Base-by-base conservation (phyloP, 164 flowering plant genomes). In the Stephania japonica region DNA sequence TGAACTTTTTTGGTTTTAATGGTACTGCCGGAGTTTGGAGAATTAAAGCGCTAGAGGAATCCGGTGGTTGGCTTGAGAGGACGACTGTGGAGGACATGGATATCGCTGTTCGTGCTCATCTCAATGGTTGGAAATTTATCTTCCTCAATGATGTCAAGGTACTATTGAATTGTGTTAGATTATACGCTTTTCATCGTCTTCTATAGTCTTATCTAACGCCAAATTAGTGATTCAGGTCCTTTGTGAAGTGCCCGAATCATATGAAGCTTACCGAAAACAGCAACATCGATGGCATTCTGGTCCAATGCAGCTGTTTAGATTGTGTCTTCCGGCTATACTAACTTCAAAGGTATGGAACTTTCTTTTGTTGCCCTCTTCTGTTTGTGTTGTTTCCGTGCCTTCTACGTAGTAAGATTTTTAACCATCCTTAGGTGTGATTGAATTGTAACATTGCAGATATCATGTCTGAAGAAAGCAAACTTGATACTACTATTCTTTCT, bases 281-380 rank as follows among this genome's bases (percentile, higher is more conserved):
- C 96, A 91, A 72, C 91, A 91, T 74, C 85, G 97, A 24, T 91
- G 97, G 97, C 97, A 91, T 78, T 91, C 97, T 42, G 97, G 97
- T 65, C 97, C 97, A 32, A 91, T 91, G 97, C 97, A 91, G 61
- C 87, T 91, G 23, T 89, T 91, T 73, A 86, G 97, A 42, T 49
- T 91, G 69, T 91, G 93, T 70, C 87, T 91, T 78, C 89, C 89
- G 0, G 90, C 85, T 67, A 82, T 91, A 44, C 66, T 91, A 70
- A 75, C 80, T 71, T 82, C 97, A 18, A 91, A 89, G 92, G 97
- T 91, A 78, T 12, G 19, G 23, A 56, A 4, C 44, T 74, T 74
- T 42, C 24, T 43, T 63, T 14, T 23, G 27, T 63, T 66, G 21
- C 12, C 43, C 66, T 32, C 27, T 24, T 23, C 66, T 0, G 16